phyloP scores from a whole-genome alignment of 202 grass and related monocot species.

The Eragrostis tef region DNA sequence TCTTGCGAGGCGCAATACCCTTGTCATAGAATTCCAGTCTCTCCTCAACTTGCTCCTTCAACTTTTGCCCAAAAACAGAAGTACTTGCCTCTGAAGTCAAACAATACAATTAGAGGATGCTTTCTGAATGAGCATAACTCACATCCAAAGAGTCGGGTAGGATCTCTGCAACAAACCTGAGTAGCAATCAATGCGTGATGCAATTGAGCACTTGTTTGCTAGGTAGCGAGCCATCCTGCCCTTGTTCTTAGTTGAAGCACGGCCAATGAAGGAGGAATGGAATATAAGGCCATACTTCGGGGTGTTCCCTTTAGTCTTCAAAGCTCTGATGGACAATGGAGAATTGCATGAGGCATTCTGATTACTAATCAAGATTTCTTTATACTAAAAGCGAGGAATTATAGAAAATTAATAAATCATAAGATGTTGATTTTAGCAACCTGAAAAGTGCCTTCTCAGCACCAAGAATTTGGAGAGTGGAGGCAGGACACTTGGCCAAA shows the following conservation, averaged over 20 bases:
- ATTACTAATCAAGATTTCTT: neutral
- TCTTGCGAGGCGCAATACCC: constrained; percentile 86
- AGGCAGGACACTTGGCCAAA: constrained; percentile 77
- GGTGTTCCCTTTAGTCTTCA: constrained; percentile 88
- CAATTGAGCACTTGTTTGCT: constrained; percentile 99
- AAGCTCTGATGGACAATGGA: constrained; percentile 55
- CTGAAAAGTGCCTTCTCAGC: constrained; percentile 90
- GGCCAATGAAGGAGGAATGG: constrained; percentile 97
- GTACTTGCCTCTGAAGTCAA: constrained; percentile 63
- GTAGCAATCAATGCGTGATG: constrained; percentile 95
- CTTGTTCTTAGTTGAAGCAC: constrained; percentile 87
- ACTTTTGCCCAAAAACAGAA: constrained; percentile 79
- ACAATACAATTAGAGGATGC: constrained; percentile 28
- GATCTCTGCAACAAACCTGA: constrained; percentile 61
- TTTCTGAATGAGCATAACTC: constrained; percentile 1
- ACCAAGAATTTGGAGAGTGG: constrained; percentile 90
- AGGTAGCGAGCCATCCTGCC: constrained; percentile 95
- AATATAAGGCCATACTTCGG: constrained; percentile 98
- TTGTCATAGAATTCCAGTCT: constrained; percentile 96
- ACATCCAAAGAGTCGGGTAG: neutral
- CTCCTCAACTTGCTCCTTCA: constrained; percentile 96
- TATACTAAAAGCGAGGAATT: neutral
- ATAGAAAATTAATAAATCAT: neutral
- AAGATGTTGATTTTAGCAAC: constrained; percentile 41
- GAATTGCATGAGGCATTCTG: neutral